Base-by-base conservation (phyloP, 495 filamentous ascomycete species). In the Penicillium longicatenatum region DNA sequence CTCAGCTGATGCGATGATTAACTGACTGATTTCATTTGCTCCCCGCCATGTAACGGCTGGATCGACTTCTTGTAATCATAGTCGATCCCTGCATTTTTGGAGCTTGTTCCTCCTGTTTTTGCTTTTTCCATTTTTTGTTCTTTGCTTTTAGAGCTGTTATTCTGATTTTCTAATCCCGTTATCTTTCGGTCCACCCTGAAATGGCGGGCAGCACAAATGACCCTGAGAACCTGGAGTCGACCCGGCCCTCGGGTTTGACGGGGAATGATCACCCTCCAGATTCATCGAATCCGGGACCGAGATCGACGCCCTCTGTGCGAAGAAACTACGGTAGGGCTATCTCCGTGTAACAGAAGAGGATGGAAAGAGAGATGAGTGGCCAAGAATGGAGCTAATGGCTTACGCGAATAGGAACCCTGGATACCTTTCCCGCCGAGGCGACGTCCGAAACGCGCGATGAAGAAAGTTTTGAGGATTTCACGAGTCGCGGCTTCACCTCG, bases 261-360 rank as follows among this genome's bases (percentile, higher is more conserved):
- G 57, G 50, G 16, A 52, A 26, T 39, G 63, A 66, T 14, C 47
- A 57, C 19, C 19, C 42, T 19, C 42, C 57, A 4, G 51, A 22
- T 0, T 42, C 57, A 31, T 55, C 60, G 1, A 22, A 31, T 6
- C 58, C 58, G 50, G 63, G 59, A 52, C 54, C 60, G 35, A 69
- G 62, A 58, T 57, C 62, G 24, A 52, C 62, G 35, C 53, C 52
- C 19, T 65, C 71, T 44, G 24, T 50, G 9, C 66, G 66, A 51
- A 73, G 75, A 65, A 70, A 54, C 52, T 78, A 78, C 48, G 75
- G 75, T 78, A 54, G 42, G 67, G 35, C 49, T 56, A 16, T 7
- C 31, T 41, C 52, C 39, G 61, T 63, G 64, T 65, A 67, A 67
- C 61, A 24, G 30, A 16, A 17, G 43, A 53, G 19, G 42, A 26